Percentiles rank a stretch among this genome's conserved stretches.
phyloP scores from a whole-genome alignment of 768 basidiomycete species.

The Amanita thiersii region DNA sequence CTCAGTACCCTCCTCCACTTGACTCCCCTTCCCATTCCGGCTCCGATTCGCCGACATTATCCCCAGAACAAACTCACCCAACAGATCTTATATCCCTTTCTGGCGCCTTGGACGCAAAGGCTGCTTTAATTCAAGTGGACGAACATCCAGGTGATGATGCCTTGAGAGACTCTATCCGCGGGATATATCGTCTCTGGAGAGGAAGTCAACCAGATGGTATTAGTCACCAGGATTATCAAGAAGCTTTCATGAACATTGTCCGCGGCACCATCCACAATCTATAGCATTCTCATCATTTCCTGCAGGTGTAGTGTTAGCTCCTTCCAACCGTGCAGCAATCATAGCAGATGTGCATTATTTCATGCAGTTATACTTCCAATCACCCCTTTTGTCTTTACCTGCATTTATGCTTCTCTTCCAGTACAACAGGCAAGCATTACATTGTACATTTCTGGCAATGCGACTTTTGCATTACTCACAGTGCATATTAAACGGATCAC shows the following conservation, averaged over 20 bases:
- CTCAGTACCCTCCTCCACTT: slow-evolving; percentile 9
- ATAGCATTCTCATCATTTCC: slow-evolving; percentile 4
- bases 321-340: neutral
- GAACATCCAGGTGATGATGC: slow-evolving; percentile 23
- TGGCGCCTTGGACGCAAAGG: neutral
- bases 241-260: slow-evolving; percentile 30
- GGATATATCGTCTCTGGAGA: slow-evolving; percentile 56
- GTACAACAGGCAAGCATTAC: no score
- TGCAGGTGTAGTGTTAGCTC: neutral
- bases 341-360: neutral
- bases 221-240: slow-evolving; percentile 17
- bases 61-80: slow-evolving; percentile 13
- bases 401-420: neutral
- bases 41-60: slow-evolving; percentile 11
- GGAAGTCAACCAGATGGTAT: slow-evolving; percentile 18
- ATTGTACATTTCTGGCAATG: no score
- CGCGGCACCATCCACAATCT: slow-evolving; percentile 19
- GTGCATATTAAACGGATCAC: no score
- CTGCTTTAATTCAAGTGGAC: neutral
- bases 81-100: slow-evolving; percentile 8
- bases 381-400: neutral
- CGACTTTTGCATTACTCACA: no score
- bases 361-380: slow-evolving; percentile 2
- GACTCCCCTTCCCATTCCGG: slow-evolving; percentile 5
- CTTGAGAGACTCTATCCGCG: slow-evolving; percentile 43